Evolutionary conservation across 2,329 filamentous ascomycete species (phyloP).

Genomic region (Lecanicillium sp.): DNA sequence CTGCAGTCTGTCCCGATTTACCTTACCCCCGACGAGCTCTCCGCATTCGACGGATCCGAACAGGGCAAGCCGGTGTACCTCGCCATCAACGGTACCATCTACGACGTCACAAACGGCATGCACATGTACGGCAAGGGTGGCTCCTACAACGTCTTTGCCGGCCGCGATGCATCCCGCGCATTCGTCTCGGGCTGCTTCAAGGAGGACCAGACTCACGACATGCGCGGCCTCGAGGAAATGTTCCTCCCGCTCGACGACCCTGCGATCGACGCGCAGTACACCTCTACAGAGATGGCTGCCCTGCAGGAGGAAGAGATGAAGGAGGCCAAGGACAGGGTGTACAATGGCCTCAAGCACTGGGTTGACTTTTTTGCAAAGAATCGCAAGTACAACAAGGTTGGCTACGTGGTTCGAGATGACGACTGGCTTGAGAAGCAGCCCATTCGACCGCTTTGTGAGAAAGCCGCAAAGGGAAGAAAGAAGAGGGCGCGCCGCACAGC

Average conservation of each 20-base stretch:
- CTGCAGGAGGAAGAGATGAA: conserved; percentile 55
- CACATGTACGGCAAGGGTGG: conserved; percentile 76
- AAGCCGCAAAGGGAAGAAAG: conserved; percentile 51
- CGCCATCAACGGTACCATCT: conserved; percentile 80
- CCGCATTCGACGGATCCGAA: conserved; percentile 69
- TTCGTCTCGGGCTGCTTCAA: conserved; percentile 92
- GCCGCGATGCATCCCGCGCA: conserved; percentile 75
- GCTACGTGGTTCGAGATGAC: conserved; percentile 56
- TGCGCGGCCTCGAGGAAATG: conserved; percentile 82
- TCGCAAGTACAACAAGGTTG: conserved; percentile 74
- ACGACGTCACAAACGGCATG: conserved; percentile 66
- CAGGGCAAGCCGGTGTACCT: conserved; percentile 74
- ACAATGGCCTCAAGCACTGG: conserved; percentile 70
- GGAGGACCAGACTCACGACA: conserved; percentile 74
- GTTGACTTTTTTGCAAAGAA: conserved; percentile 71
- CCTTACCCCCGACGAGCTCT: conserved; percentile 69
- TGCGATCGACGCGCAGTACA: conserved; percentile 51
- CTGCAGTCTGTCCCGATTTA: conserved; percentile 48
- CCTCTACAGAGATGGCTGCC: conserved; percentile 41
- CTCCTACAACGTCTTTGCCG: conserved; percentile 79
- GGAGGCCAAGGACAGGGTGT: conserved; percentile 55
- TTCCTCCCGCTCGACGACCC: conserved; percentile 60
- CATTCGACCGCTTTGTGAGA: conserved; percentile 58
- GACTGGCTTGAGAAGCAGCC: conserved; percentile 55
- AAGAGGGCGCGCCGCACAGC: conserved; percentile 28